These are phyloP conservation scores for Aspergillus novofumigatus DNA, from an alignment of 2,329 filamentous ascomycete species.

Conservation along the genomic window DNA sequence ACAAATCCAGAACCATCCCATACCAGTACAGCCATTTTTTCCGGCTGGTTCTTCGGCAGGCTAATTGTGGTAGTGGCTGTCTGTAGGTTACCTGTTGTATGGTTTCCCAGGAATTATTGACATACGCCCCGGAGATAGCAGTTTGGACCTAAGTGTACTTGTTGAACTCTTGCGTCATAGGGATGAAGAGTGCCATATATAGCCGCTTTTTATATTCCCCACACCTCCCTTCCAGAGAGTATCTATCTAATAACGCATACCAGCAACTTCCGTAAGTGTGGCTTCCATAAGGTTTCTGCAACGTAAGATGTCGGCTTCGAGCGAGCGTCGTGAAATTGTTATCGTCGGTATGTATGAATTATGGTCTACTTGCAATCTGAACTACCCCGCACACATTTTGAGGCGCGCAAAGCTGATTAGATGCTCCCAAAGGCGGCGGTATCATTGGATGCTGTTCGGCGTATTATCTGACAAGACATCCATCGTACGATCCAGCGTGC, in stretches of 20 bases:
- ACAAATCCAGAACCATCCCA: background rate
- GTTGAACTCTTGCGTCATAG: no score
- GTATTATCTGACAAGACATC: slow-evolving; percentile 85
- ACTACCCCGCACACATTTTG: slow-evolving; percentile 20
- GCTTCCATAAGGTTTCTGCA: slow-evolving; percentile 17
- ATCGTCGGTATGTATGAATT: slow-evolving; percentile 31
- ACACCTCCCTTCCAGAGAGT: background rate
- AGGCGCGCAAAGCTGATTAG: slow-evolving; percentile 11
- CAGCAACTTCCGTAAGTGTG: slow-evolving; percentile 15
- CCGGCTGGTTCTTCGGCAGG: background rate
- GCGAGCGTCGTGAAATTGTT: slow-evolving; percentile 36
- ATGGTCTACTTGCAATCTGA: background rate
- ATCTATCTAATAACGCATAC: background rate
- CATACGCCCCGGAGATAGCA: no score
- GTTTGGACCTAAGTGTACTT: no score
- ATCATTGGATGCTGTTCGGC: slow-evolving; percentile 90
- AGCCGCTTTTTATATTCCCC: background rate
- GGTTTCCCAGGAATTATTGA: no score
- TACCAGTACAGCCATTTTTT: background rate
- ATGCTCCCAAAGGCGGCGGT: slow-evolving; percentile 63
- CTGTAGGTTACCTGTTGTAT: no score
- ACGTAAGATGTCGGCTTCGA: slow-evolving; percentile 27
- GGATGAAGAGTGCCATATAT: no score
- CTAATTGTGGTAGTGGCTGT: background rate
- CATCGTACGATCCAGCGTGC: slow-evolving; percentile 67